Evolutionary conservation across 768 basidiomycete species (phyloP), one percentile per base, ranked within the genome.

Genomic region (Termitomyces heimii): DNA sequence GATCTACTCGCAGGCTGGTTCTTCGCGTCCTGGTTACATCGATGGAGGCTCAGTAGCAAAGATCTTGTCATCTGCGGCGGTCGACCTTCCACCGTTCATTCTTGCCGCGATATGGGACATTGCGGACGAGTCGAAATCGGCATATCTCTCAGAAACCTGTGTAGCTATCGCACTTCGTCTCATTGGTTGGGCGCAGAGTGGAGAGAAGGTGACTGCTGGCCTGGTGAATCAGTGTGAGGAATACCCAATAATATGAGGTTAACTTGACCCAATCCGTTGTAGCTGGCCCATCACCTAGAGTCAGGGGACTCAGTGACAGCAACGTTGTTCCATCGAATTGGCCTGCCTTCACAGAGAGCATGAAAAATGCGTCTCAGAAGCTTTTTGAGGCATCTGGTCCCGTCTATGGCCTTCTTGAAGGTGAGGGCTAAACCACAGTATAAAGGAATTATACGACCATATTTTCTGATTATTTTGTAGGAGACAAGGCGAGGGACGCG

Each of bases 151-250:
- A 34, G 72, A 73, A 31, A 77, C 80, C 48, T 80, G 80, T 42
- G 77, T 86, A 58, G 81, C 81, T 31, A 72, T 81, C 45, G 85
- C 84, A 14, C 71, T 86, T 49, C 67, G 88, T 53, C 67, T 88
- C 32, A 85, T 89, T 59, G 85, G 83, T 4, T 82, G 83, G 76
- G 80, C 83, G 4, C 88, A 89, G 68, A 73, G 75, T 35, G 84
- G 75, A 34, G 74, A 74, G 62, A 63, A 65, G 12, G 66, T 80
- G 22, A 68, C 68, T 20, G 74, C 75, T 40, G 70, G 72, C 29
- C 64, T 82, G 56, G 66, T 79, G 31, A 65, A 67, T 2, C 75
- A 71, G 68, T 64, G 86, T 88, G 57, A 64, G 82, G 74, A 18
- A 18, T 22, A 2, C 44, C 2, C 28, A 43, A 29, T 29, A 6